These are phyloP conservation scores for Aquilaria agallochum DNA, from an alignment of 441 rosid species.

Conservation along the genomic window DNA sequence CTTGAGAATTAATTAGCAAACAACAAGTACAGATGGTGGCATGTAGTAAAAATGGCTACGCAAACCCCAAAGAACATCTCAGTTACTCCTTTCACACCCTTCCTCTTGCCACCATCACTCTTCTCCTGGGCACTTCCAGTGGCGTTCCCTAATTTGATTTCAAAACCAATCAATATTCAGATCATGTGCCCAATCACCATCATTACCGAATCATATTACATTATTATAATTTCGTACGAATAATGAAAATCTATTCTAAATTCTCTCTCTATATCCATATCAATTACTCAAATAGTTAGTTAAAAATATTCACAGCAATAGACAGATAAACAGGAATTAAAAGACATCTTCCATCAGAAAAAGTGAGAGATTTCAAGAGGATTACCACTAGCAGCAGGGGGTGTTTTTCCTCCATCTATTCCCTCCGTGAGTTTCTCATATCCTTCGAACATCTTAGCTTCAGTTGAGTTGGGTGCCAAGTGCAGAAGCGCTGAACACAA, in stretches of 20 bases:
- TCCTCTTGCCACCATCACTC: constrained; percentile 29
- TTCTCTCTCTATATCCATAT: not conserved
- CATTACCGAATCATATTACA: not conserved
- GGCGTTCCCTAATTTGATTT: constrained; percentile 22
- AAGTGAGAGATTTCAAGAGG: not conserved
- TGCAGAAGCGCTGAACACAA: constrained; percentile 51
- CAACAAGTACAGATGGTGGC: too few species aligned
- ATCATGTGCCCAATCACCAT: not conserved
- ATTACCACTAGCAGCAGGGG: constrained; percentile 32
- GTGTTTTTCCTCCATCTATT: constrained; percentile 4
- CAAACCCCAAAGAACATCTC: constrained; percentile 38
- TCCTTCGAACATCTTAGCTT: constrained; percentile 59
- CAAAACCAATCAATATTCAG: not conserved
- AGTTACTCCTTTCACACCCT: constrained; percentile 17
- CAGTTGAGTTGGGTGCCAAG: constrained; percentile 56
- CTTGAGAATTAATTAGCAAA: too few species aligned
- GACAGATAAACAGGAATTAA: not conserved
- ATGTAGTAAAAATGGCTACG: constrained; percentile 16
- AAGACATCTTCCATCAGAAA: not conserved
- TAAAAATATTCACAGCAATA: not conserved
- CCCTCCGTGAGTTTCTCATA: constrained; percentile 34
- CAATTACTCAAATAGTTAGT: not conserved
- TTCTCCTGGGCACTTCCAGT: constrained; percentile 24
- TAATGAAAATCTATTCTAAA: too few species aligned
- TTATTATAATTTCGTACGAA: too few species aligned